phyloP scores from a whole-genome alignment of 2,329 filamentous ascomycete genomes.

The Pyricularia grisea region DNA sequence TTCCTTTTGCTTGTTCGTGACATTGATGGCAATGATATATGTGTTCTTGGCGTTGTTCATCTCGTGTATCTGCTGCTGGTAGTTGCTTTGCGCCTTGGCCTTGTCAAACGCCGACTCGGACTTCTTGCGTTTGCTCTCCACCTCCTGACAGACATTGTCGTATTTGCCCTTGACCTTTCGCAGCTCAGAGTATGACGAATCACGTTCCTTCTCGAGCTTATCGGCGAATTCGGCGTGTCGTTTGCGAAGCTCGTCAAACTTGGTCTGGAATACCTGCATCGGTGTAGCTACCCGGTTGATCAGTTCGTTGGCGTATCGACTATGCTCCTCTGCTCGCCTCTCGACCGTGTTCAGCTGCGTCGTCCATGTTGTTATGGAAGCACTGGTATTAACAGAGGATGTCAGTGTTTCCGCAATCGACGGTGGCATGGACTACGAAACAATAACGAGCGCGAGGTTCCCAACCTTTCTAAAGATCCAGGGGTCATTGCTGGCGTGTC shows the following conservation, averaged over 20 bases:
- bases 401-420: not conserved
- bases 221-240: constrained; percentile 80
- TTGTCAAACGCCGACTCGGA: constrained; percentile 92
- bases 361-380: constrained; percentile 93
- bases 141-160: constrained; percentile 84
- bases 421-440: not conserved
- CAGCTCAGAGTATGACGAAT: constrained; percentile 72
- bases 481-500: constrained; percentile 90
- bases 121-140: constrained; percentile 92
- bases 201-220: constrained; percentile 84
- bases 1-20: constrained; percentile 96
- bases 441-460: not conserved
- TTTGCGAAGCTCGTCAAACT: constrained; percentile 89
- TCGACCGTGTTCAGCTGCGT: constrained; percentile 89
- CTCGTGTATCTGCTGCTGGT: constrained; percentile 84
- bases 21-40: constrained; percentile 93
- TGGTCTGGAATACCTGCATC: constrained; percentile 60
- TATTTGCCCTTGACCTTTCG: constrained; percentile 91
- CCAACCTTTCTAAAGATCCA: constrained; percentile 79
- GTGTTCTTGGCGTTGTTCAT: constrained; percentile 99
- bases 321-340: constrained; percentile 78
- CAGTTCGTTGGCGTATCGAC: constrained; percentile 71
- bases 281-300: constrained; percentile 77
- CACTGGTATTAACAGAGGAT: constrained; percentile 38
- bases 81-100: constrained; percentile 79